Evolutionary conservation across 2,329 filamentous ascomycete genomes (phyloP), one percentile per base, ranked within the genome.

Genomic region (Ophiognomonia clavigignenti-juglandacearum): DNA sequence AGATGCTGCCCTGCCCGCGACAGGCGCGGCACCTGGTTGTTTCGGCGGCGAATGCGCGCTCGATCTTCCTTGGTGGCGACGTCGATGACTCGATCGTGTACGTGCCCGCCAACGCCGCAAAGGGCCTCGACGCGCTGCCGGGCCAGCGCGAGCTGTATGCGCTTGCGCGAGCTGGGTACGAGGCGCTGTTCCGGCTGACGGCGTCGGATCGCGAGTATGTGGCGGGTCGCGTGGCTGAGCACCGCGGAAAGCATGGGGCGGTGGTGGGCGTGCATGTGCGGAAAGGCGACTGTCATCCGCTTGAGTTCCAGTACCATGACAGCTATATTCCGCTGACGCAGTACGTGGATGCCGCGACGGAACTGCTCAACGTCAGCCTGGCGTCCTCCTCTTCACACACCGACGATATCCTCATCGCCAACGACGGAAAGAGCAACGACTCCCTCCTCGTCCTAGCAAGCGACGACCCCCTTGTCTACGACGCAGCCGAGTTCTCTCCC

Each of bases 1-100:
- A 90, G 56, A 86, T 89, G 63, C 69, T 93, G 0, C 88, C 90
- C 1, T 95, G 88, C 59, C 89, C 89, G 1, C 83, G 82, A 45
- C 81, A 80, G 48, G 86, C 88, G 5, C 78, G 75, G 13, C 89
- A 95, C 63, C 70, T 95, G 3, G 71, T 91, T 3, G 78, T 91
- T 10, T 88, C 87, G 0, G 74, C 80, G 6, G 78, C 83, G 6
- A 93, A 87, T 0, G 75, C 80, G 1, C 64, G 66, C 6, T 80
- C 80, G 53, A 74, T 80, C 0, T 86, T n/a, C n/a, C n/a, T 92
- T 55, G 83, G 83, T 13, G 61, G 61, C 32, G 62, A 63, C 11
- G 46, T 49, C 2, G 58, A 58, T 16, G 53, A 54, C 4, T 56
- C n/a, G n/a, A n/a, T n/a, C n/a, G n/a, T n/a, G n/a, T n/a, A n/a